Evolutionary conservation across 768 basidiomycete genomes (phyloP), one percentile per base, ranked within the genome.

Genomic region (Tylopilus intermedius): DNA sequence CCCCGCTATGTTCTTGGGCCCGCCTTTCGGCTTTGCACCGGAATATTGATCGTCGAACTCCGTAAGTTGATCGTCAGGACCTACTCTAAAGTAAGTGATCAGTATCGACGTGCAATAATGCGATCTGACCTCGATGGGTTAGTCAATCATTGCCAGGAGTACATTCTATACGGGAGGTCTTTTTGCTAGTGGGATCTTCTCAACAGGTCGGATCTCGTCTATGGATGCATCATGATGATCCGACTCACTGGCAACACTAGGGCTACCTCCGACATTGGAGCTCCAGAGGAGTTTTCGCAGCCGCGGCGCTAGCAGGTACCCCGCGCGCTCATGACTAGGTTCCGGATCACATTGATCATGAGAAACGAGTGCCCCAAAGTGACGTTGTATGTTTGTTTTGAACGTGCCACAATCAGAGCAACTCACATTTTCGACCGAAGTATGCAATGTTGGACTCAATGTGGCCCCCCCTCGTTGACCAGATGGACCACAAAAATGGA

Each of bases 1-100:
- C 26, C 76, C 74, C 2, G 60, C 67, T 2, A 75, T 72, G 71
- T 79, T 76, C 61, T 79, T 78, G 78, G 68, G 74, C 13, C 64
- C 76, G 27, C 77, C 78, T 2, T 73, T 78, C 49, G 67, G 63
- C 2, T 76, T 78, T 35, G 78, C 74, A 2, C 41, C 11, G 75
- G 60, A 1, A 63, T 79, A 5, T 56, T 79, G 49, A 61, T 60
- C 5, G 57, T 77, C 47, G 78, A 79, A 55, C 51, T 70, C 1
- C 67, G 77, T 24, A 79, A 79, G 60, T 54, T 76, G 45, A 54
- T 78, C 11, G 76, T 76, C 30, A 65, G 76, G 54, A 66, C 70
- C 3, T 72, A 76, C 40, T 75, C 76, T 9, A 71, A 73, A 52
- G 76, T 75, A 45, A 59, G 64, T 55, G 2, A 7, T 3, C n/a